Evolutionary conservation across 208 protist genomes (phyloP), one percentile per base, ranked within the genome.

Genomic region (Wallacemonas rigidus): DNA sequence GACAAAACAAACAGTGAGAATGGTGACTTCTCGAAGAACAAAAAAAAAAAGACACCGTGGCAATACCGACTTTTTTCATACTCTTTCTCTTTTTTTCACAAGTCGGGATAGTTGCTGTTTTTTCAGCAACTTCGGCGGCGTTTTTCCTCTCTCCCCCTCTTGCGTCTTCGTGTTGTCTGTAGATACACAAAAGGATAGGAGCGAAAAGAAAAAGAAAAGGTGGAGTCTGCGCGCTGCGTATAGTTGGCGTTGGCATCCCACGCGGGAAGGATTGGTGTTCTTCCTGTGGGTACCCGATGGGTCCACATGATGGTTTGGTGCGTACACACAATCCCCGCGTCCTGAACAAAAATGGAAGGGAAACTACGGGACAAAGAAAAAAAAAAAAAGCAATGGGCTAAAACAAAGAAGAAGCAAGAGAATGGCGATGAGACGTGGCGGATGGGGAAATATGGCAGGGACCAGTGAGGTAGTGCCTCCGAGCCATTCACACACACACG

Each of bases 191-290:
- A 26, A 26, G 26, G 8, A 50, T 50, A 12, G 12, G 12, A 50
- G 45, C 45, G 12, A 50, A 50, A n/a, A n/a, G 53, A n/a, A 57
- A 57, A 57, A 57, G 26, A 57, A 57, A 57, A n/a, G 26, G 17
- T 57, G 53, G 53, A 38, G 53, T 57, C 17, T n/a, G 14, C 26
- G 15, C 17, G 11, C 53, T 50, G 45, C 12, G 12, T 50, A 50
- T 12, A 50, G 45, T 50, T 12, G 12, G 45, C 45, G 8, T 6
- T 50, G 45, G 12, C 45, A 50, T 69, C 54, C 35, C 5, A 50
- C 26, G 72, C 54, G 41, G 40, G 41, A 55, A 76, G 62, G 38
- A 45, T 57, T 51, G 54, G 53, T 73, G 62, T 73, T 65, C 40
- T 54, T 73, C 67, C 56, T 67, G 38, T 26, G 26, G 26, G 26